A percentile compares a stretch with the other conserved stretches of the same genome.
Evolutionary conservation across 306 rosid genomes (phyloP).

Genomic region (Psophocarpus tetragonolobus): DNA sequence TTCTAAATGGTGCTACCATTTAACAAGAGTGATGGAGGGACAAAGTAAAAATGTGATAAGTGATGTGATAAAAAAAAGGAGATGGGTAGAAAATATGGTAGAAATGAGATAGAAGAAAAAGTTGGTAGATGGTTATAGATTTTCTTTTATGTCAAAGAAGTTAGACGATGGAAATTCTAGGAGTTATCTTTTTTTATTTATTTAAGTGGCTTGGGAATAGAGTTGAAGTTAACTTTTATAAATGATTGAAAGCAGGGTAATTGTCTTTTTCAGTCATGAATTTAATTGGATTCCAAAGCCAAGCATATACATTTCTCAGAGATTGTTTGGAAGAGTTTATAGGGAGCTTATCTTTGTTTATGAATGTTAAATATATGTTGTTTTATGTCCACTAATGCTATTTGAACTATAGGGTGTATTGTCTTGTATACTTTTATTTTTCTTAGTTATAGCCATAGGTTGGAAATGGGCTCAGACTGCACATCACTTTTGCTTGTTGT

Average conservation of each 20-base stretch:
- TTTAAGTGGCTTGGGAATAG: background rate
- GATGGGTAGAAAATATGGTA: too few species aligned
- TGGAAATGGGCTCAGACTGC: too few species aligned
- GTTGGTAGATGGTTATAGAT: background rate
- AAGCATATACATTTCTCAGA: background rate
- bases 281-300: background rate
- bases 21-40: background rate
- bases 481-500: too few species aligned
- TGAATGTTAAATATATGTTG: too few species aligned
- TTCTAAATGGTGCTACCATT: background rate
- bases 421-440: too few species aligned
- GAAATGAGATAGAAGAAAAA: background rate
- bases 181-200: background rate
- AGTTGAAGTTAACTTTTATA: background rate
- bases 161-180: background rate
- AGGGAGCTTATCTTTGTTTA: background rate
- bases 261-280: background rate
- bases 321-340: background rate
- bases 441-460: too few species aligned
- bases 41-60: background rate
- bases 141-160: background rate
- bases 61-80: background rate
- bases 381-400: too few species aligned
- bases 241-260: constrained; percentile 8
- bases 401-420: too few species aligned